A percentile compares a stretch with the other conserved stretches of the same genome.
Evolutionary conservation across 164 flowering plant genomes (phyloP).

Genomic region (Nelumbo lutea): DNA sequence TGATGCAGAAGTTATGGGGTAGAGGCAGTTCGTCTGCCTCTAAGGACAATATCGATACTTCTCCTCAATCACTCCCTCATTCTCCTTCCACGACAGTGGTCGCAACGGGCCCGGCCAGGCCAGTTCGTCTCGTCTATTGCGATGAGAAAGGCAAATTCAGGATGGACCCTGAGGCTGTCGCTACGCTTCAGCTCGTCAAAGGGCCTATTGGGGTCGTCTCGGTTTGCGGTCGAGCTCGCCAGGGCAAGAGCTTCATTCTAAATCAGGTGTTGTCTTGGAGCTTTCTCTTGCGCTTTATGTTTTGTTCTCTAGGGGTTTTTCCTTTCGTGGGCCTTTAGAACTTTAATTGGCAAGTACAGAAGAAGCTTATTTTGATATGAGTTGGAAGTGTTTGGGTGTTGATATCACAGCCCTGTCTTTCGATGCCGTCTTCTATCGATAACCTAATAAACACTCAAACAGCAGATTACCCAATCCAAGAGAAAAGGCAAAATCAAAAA

Average conservation of each 20-base stretch:
- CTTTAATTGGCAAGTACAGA: too few species aligned
- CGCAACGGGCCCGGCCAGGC: conserved; percentile 76
- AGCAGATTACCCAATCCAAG: too few species aligned
- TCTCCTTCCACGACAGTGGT: conserved; percentile 13
- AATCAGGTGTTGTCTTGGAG: conserved; percentile 62
- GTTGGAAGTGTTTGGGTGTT: too few species aligned
- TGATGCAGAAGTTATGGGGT: conserved; percentile 37
- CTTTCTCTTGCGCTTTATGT: neutral
- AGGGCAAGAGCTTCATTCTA: conserved; percentile 92
- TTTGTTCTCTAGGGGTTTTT: conserved; percentile 10
- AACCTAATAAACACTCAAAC: too few species aligned
- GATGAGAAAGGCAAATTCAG: conserved; percentile 89
- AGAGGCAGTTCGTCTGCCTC: conserved; percentile 24
- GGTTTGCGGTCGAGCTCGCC: conserved; percentile 97
- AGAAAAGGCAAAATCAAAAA: too few species aligned
- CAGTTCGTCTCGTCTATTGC: conserved; percentile 78
- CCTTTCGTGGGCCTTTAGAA: too few species aligned
- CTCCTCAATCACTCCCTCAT: conserved; percentile 22
- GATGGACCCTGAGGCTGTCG: conserved; percentile 97
- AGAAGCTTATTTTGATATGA: too few species aligned
- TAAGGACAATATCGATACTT: conserved; percentile 17
- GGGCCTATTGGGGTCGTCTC: conserved; percentile 93
- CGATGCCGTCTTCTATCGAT: too few species aligned
- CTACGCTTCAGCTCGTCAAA: conserved; percentile 84
- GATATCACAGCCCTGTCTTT: too few species aligned